These are phyloP conservation scores for Dactylellina sp. DNA, from an alignment of 2,329 filamentous ascomycete species.

Conservation along the genomic window DNA sequence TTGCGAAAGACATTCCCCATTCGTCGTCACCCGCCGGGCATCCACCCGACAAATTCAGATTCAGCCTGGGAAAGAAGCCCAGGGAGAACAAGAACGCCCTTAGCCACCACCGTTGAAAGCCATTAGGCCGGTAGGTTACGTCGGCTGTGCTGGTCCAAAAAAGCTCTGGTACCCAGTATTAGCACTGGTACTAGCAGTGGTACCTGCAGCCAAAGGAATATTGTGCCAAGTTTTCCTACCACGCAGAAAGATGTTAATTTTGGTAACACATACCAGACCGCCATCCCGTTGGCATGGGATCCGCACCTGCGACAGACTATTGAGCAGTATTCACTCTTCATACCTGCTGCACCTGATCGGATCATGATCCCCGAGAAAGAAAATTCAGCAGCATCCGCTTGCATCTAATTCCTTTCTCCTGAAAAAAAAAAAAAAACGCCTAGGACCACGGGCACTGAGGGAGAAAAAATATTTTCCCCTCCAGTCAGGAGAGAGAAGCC, in stretches of 20 bases:
- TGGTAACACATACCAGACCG: conserved; percentile 29
- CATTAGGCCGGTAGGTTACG: conserved; percentile 25
- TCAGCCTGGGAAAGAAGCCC: conserved; percentile 24
- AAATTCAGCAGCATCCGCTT: not conserved
- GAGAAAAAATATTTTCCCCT: not conserved
- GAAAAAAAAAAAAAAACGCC: not conserved
- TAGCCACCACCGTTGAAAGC: conserved; percentile 45
- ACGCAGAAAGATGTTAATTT: conserved; percentile 34
- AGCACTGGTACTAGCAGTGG: no score
- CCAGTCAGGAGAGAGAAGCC: conserved; percentile 1
- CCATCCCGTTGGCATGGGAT: conserved; percentile 37
- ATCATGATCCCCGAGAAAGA: not conserved
- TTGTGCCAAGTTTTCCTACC: conserved; percentile 22
- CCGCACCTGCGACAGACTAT: conserved; percentile 8
- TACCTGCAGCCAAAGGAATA: conserved; percentile 54
- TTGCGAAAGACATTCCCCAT: conserved; percentile 56
- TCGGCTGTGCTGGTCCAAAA: conserved; percentile 32
- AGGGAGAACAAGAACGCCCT: conserved; percentile 1
- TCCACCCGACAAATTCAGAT: not conserved
- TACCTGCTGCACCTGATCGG: conserved; percentile 9
- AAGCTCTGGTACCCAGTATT: conserved; percentile 21
- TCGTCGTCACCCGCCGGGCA: conserved; percentile 38
- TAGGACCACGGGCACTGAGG: no score
- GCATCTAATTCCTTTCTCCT: not conserved
- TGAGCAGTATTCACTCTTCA: conserved; percentile 3